Base-by-base conservation (phyloP, 805 yeast species). In the Wickerhamomyces alni region DNA sequence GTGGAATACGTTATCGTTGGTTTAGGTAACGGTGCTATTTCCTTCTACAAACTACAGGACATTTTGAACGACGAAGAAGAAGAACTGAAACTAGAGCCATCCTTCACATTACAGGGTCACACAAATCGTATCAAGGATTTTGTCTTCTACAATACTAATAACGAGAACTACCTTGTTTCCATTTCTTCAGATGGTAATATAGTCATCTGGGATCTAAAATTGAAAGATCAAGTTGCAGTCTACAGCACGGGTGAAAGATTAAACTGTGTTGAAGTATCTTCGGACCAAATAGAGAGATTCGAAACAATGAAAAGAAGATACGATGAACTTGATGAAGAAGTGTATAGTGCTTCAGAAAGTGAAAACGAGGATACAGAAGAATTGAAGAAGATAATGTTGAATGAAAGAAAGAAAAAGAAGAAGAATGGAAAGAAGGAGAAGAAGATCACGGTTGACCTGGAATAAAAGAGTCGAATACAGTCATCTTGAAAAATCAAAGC, bases 121-220 rank as follows among this genome's bases (percentile, higher is more conserved):
- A 75, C 93, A 8, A 78, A 75, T 47, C 77, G 99, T 59, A 82
- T 91, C 32, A 91, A 91, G 62, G 95, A 81, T 47, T 70, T 93
- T 50, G 65, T 78, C 16, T 67, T 79, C 35, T 73, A 70, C 51
- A 49, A 36, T 29, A 41, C 43, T 5, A 35, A 54, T 19, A 63
- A 67, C 28, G 67, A 70, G 12, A 69, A 65, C 16, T 83, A 72
- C 54, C 61, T 93, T 54, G 73, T 86, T 0, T 82, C 95, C 2
- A 86, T 88, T 11, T 86, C 96, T 1, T 86, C 97, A 0, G 98
- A 91, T 61, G 98, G 98, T 19, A 84, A 77, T 53, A 82, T 91
- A 38, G 95, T 93, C 8, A 84, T 91, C 3, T 91, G 97, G 96
- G 83, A 89, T 57, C 64, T 82, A 56, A 57, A 63, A 1, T 53